Evolutionary conservation across 441 rosid genomes (phyloP).

Genomic region (Bocquillonia castaneifolia): DNA sequence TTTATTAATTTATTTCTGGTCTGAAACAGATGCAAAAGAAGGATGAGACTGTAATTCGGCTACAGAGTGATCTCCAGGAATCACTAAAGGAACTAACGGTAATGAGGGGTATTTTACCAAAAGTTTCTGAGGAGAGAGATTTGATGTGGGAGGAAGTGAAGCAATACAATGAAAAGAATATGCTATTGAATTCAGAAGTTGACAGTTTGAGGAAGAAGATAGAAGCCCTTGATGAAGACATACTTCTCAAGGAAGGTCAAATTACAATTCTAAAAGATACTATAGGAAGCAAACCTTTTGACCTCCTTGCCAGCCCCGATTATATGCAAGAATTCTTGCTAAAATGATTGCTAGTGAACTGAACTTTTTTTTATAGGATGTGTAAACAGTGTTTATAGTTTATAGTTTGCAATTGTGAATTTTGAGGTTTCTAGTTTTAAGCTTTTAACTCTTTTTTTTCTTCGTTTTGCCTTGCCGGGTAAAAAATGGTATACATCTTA

Average conservation of each 20-base stretch:
- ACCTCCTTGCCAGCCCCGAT: constrained; percentile 57
- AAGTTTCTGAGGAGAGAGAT: constrained; percentile 78
- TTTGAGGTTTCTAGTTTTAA: not conserved
- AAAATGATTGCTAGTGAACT: constrained; percentile 24
- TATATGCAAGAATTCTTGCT: constrained; percentile 38
- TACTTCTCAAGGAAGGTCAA: constrained; percentile 87
- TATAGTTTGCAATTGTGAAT: constrained; percentile 19
- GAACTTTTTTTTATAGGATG: constrained; percentile 9
- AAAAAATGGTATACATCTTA: not conserved
- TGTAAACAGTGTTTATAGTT: constrained; percentile 32
- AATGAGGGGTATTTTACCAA: constrained; percentile 51
- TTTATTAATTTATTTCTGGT: not conserved
- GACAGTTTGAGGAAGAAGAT: constrained; percentile 57
- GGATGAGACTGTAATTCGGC: constrained; percentile 50
- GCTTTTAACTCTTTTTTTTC: not conserved
- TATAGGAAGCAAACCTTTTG: constrained; percentile 48
- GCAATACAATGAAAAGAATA: constrained; percentile 70
- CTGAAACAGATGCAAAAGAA: constrained; percentile 61
- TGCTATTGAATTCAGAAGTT: constrained; percentile 72
- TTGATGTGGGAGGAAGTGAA: constrained; percentile 78
- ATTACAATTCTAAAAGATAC: constrained; percentile 83
- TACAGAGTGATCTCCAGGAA: constrained; percentile 59
- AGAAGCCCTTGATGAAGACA: constrained; percentile 70
- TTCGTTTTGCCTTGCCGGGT: not conserved
- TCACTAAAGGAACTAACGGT: constrained; percentile 47